Evolutionary conservation across 805 yeast species (phyloP).

Genomic region (Yarrowia sp.): DNA sequence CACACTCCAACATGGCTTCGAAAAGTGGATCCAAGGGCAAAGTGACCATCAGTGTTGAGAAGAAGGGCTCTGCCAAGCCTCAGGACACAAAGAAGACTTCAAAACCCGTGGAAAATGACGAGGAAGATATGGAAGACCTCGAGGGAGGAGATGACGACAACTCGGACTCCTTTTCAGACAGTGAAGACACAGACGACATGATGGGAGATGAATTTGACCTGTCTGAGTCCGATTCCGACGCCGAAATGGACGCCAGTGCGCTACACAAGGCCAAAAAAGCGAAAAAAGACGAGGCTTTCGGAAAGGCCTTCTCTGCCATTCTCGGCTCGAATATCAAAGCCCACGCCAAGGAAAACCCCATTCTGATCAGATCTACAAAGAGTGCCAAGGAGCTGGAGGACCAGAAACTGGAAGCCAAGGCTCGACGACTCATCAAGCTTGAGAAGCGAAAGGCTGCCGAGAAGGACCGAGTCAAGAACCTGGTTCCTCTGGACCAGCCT

Average conservation of each 20-base stretch:
- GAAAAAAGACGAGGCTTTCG: constrained; percentile 71
- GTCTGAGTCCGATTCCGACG: constrained; percentile 13
- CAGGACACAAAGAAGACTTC: background rate
- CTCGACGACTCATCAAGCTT: constrained; percentile 61
- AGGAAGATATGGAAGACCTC: constrained; percentile 28
- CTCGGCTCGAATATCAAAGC: constrained; percentile 84
- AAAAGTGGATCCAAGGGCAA: constrained; percentile 17
- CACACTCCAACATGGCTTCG: background rate
- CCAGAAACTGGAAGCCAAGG: constrained; percentile 80
- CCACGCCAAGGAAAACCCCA: constrained; percentile 84
- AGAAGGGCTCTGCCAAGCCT: background rate
- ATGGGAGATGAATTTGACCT: constrained; percentile 24
- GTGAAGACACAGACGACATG: constrained; percentile 13
- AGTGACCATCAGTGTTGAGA: background rate
- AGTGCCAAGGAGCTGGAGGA: constrained; percentile 70
- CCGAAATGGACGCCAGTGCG: constrained; percentile 18
- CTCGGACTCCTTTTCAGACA: background rate
- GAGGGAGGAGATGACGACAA: constrained; percentile 17
- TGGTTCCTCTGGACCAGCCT: constrained; percentile 63
- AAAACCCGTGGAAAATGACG: background rate
- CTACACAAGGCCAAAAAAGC: constrained; percentile 47
- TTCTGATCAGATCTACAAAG: constrained; percentile 77
- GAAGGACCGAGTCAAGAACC: constrained; percentile 61
- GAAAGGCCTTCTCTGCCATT: constrained; percentile 79
- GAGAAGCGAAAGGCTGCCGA: constrained; percentile 72